Conservation (phyloP, 495 filamentous ascomycete genomes). For the Mytilinidion resinicola region DNA sequence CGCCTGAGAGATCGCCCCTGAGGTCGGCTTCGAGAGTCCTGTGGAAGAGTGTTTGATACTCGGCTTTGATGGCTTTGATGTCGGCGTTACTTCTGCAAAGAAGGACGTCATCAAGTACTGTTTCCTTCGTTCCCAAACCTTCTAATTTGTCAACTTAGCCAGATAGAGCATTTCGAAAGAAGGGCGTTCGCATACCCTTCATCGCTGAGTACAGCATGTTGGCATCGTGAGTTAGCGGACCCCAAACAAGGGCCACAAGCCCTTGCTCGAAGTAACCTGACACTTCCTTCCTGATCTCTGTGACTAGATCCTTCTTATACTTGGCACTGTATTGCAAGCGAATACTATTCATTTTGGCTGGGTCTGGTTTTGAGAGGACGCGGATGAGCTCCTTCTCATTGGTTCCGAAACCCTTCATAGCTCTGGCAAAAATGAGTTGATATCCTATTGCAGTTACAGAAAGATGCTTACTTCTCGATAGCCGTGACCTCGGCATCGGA, state of each 20-base stretch:
- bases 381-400: slow-evolving; percentile 69
- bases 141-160: no score
- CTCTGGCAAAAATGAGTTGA: slow-evolving; percentile 24
- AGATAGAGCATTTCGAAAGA: no score
- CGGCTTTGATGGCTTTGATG: slow-evolving; percentile 68
- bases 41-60: slow-evolving; percentile 61
- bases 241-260: slow-evolving; percentile 65
- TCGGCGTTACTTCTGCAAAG: slow-evolving; percentile 80
- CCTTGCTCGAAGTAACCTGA: slow-evolving; percentile 63
- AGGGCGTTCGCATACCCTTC: slow-evolving; percentile 42
- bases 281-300: slow-evolving; percentile 71
- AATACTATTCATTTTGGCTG: slow-evolving; percentile 64
- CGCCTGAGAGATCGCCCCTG: slow-evolving; percentile 69
- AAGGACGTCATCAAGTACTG: slow-evolving; percentile 76
- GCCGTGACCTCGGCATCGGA: slow-evolving; percentile 58
- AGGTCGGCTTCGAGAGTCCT: slow-evolving; percentile 60
- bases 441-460: no score
- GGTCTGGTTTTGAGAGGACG: slow-evolving; percentile 60
- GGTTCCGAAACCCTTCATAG: slow-evolving; percentile 91
- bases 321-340: slow-evolving; percentile 57
- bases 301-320: slow-evolving; percentile 59
- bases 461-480: slow-evolving; percentile 44
- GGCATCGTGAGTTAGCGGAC: slow-evolving; percentile 68
- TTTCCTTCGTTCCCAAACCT: slow-evolving; percentile 71
- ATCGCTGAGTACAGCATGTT: slow-evolving; percentile 60